Conservation (phyloP, 2,329 filamentous ascomycete species). For the Aspergillus hiratsukae region DNA sequence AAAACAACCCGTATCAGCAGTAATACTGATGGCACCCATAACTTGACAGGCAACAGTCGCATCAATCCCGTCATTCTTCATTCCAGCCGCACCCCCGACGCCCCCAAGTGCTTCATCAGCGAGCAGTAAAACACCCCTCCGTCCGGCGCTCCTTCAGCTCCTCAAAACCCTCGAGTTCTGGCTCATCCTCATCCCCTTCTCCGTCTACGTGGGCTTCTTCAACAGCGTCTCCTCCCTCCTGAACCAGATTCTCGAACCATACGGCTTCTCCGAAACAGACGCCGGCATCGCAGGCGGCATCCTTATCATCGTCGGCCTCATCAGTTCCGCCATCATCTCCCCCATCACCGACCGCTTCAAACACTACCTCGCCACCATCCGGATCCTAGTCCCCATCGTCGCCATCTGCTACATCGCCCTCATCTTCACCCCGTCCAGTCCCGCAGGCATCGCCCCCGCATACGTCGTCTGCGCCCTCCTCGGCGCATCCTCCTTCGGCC, state of each 20-base stretch:
- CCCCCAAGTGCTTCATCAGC: slow-evolving; percentile 66
- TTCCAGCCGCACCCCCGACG: slow-evolving; percentile 71
- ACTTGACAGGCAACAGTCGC: slow-evolving; percentile 55
- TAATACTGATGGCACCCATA: not conserved
- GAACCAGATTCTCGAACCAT: slow-evolving; percentile 84
- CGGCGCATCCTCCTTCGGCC: slow-evolving; percentile 72
- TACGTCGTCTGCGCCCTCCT: slow-evolving; percentile 72
- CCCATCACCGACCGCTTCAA: slow-evolving; percentile 85
- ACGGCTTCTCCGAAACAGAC: slow-evolving; percentile 76
- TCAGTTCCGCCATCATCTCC: slow-evolving; percentile 68
- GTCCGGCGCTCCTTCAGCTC: slow-evolving; percentile 53
- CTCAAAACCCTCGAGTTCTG: slow-evolving; percentile 66
- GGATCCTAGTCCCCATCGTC: slow-evolving; percentile 69
- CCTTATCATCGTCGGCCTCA: slow-evolving; percentile 81
- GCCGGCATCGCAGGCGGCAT: slow-evolving; percentile 87
- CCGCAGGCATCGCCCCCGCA: slow-evolving; percentile 47
- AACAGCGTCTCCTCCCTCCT: slow-evolving; percentile 84
- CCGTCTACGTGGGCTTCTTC: slow-evolving; percentile 85
- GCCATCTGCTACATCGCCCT: slow-evolving; percentile 70
- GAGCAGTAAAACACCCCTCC: slow-evolving; percentile 49
- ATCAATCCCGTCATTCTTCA: slow-evolving; percentile 72
- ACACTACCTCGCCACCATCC: slow-evolving; percentile 68
- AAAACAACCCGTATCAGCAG: not conserved
- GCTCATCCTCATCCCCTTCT: slow-evolving; percentile 75
- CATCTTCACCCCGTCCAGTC: slow-evolving; percentile 70